Conservation (phyloP, 257 asterid species). For the Scutellaria barbata region DNA sequence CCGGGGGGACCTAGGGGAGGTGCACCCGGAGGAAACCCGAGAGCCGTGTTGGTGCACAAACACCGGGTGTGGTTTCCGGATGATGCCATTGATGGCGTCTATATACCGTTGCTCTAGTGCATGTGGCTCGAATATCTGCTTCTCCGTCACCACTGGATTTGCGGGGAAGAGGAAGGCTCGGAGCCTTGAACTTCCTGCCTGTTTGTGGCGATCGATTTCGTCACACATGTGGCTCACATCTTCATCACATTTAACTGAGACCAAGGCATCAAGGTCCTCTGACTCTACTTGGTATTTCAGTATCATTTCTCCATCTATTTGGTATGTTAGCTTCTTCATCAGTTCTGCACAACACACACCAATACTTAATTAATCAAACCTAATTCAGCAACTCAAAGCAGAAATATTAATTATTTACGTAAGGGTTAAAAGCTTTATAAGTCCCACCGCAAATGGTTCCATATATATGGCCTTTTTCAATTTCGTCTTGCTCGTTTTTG, state of each 20-base stretch:
- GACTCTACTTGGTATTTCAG: slow-evolving; percentile 74
- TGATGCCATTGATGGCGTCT: slow-evolving; percentile 72
- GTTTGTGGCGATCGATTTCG: slow-evolving; percentile 58
- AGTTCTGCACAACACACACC: slow-evolving; percentile 50
- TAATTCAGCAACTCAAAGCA: too few species aligned
- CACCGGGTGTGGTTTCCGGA: slow-evolving; percentile 36
- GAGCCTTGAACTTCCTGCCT: slow-evolving; percentile 54
- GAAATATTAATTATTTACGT: too few species aligned
- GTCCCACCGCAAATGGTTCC: too few species aligned
- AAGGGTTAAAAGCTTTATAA: too few species aligned
- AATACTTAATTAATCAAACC: background rate
- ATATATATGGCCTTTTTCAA: too few species aligned
- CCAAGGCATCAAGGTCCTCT: slow-evolving; percentile 88
- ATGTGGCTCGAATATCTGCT: slow-evolving; percentile 32
- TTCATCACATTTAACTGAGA: slow-evolving; percentile 74
- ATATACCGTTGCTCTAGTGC: slow-evolving; percentile 70
- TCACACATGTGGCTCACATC: slow-evolving; percentile 80
- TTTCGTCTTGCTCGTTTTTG: too few species aligned
- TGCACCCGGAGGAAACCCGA: slow-evolving; percentile 45
- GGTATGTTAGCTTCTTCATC: slow-evolving; percentile 73
- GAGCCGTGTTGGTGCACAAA: slow-evolving; percentile 34
- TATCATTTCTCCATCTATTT: slow-evolving; percentile 67
- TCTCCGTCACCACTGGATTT: slow-evolving; percentile 46
- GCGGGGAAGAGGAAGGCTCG: slow-evolving; percentile 76
- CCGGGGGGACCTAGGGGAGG: slow-evolving; percentile 56